Conservation (phyloP, 2,329 filamentous ascomycete species). For the Apiospora sp. region DNA sequence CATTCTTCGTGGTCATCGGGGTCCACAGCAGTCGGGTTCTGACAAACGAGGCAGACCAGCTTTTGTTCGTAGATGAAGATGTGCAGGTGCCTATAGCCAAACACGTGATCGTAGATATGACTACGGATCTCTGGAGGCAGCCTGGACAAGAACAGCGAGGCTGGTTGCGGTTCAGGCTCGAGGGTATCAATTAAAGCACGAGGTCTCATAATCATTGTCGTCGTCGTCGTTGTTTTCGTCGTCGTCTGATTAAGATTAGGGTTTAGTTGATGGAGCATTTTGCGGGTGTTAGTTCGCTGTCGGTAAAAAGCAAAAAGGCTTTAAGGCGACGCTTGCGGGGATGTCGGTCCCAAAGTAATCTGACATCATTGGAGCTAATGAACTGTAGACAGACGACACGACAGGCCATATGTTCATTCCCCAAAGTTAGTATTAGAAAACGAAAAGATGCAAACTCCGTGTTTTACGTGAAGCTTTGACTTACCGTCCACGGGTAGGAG, state of each 20-base stretch:
- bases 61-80: conserved; percentile 24
- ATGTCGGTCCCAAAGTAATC: neutral
- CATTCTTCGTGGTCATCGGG: neutral
- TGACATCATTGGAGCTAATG: neutral
- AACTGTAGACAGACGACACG: no score
- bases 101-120: conserved; percentile 19
- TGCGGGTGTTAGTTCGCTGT: neutral
- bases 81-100: conserved; percentile 15
- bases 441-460: no score
- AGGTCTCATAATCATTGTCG: neutral
- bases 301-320: neutral
- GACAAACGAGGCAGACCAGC: conserved; percentile 17
- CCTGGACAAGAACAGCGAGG: neutral
- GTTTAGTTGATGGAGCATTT: neutral
- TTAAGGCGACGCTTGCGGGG: neutral
- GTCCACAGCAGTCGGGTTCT: neutral
- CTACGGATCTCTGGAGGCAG: conserved; percentile 11
- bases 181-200: neutral
- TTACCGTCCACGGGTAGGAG: neutral
- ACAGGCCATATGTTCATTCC: no score
- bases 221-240: neutral
- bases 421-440: no score
- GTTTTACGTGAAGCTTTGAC: no score
- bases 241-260: neutral
- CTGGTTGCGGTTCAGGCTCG: neutral